Percentiles rank a stretch among this genome's conserved stretches.
Conservation (phyloP, 1,284 basidiomycete genomes). For the Cutaneotrichosporon cutaneum region DNA sequence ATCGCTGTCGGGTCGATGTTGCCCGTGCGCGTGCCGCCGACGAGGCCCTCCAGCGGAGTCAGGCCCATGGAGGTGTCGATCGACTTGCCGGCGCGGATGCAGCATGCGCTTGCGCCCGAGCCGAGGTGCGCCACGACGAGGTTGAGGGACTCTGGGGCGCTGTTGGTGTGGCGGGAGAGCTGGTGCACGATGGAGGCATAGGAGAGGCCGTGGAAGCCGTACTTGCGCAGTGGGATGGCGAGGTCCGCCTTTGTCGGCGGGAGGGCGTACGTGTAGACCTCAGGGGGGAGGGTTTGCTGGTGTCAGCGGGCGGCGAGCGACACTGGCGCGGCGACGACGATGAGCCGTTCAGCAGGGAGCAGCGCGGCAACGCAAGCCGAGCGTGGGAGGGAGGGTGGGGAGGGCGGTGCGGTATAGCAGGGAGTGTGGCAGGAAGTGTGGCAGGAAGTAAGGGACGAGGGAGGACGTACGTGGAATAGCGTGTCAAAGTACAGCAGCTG, state of each 20-base stretch:
- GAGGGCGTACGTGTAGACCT: slow-evolving; percentile 75
- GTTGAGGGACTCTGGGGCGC: slow-evolving; percentile 58
- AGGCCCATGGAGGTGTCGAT: slow-evolving; percentile 64
- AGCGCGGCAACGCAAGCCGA: no score
- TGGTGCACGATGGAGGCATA: slow-evolving; percentile 48
- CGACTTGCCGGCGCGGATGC: slow-evolving; percentile 66
- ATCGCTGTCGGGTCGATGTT: slow-evolving; percentile 78
- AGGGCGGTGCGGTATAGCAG: no score
- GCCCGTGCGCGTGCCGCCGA: slow-evolving; percentile 82
- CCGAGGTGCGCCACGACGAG: slow-evolving; percentile 80
- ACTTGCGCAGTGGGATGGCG: slow-evolving; percentile 70
- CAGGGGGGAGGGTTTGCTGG: slow-evolving; percentile 63
- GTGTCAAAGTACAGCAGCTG: slow-evolving; percentile 68
- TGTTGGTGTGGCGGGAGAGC: slow-evolving; percentile 59
- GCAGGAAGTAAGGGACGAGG: no score
- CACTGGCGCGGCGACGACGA: no score
- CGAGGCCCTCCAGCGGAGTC: slow-evolving; percentile 60
- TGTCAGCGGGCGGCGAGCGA: slow-evolving; percentile 12
- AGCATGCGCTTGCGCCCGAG: slow-evolving; percentile 70
- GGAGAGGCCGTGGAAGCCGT: slow-evolving; percentile 76
- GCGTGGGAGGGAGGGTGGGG: no score
- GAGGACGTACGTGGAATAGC: slow-evolving; percentile 65
- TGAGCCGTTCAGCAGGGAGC: no score
- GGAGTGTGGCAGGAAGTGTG: no score
- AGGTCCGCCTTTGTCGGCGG: slow-evolving; percentile 59